Evolutionary conservation across 345 rosid species (phyloP).

Genomic region (Acer saccharum): DNA sequence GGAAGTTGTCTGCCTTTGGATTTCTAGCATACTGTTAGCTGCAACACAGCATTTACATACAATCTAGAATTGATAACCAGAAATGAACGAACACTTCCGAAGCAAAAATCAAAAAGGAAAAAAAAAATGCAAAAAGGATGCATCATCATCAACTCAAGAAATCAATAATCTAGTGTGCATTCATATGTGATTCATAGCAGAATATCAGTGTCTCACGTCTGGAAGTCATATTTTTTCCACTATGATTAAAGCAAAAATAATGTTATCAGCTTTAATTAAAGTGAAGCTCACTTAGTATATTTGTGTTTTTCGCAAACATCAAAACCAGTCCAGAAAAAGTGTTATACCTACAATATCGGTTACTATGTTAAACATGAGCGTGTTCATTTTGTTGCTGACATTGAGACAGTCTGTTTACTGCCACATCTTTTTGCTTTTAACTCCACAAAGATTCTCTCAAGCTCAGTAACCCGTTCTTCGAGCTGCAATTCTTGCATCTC

Average conservation of each 20-base stretch:
- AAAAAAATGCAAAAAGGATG: too few relatives aligned
- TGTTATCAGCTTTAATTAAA: neutral
- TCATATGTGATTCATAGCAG: neutral
- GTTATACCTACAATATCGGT: neutral
- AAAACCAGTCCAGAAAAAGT: neutral
- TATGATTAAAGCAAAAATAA: neutral
- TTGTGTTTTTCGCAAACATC: neutral
- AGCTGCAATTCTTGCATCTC: neutral
- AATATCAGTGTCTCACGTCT: neutral
- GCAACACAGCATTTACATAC: too few relatives aligned
- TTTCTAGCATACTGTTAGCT: too few relatives aligned
- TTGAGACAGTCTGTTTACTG: neutral
- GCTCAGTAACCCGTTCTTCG: neutral
- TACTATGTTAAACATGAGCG: neutral
- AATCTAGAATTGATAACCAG: too few relatives aligned
- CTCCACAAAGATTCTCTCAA: neutral
- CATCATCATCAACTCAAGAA: too few relatives aligned
- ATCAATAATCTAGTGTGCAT: neutral
- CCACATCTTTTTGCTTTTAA: neutral
- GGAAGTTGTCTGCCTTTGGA: too few relatives aligned
- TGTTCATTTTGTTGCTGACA: neutral
- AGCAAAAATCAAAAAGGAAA: too few relatives aligned
- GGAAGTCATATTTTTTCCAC: neutral
- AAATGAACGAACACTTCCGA: too few relatives aligned
- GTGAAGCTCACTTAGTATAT: neutral